Evolutionary conservation across 2,329 filamentous ascomycete genomes (phyloP).

Genomic region (Colletotrichum sidae): DNA sequence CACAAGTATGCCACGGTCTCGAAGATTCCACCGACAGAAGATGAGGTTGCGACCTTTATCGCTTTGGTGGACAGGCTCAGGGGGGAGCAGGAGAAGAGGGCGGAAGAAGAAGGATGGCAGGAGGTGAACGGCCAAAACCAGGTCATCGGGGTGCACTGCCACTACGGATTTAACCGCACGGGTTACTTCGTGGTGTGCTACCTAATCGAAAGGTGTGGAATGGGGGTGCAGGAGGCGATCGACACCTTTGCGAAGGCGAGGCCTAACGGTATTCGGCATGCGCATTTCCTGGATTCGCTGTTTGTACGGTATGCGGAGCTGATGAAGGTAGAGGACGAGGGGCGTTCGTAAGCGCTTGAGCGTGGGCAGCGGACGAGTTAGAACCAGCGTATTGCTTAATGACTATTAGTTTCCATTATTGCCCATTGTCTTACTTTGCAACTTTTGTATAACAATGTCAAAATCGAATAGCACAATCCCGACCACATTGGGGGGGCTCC

Average conservation of each 20-base stretch:
- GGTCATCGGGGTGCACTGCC: constrained; percentile 88
- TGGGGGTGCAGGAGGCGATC: constrained; percentile 79
- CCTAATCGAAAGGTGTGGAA: constrained; percentile 83
- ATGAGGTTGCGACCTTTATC: constrained; percentile 67
- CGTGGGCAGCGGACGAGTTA: background rate
- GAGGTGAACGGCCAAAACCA: constrained; percentile 51
- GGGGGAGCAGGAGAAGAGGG: constrained; percentile 62
- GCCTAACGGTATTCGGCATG: constrained; percentile 88
- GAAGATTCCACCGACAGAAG: constrained; percentile 80
- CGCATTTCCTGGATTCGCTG: constrained; percentile 87
- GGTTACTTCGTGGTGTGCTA: constrained; percentile 93
- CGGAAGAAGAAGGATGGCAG: constrained; percentile 54
- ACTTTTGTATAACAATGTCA: too few species aligned
- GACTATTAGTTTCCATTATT: background rate
- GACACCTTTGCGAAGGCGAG: constrained; percentile 79
- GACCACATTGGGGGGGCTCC: too few species aligned
- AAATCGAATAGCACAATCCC: too few species aligned
- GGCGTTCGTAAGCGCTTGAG: background rate
- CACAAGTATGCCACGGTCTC: constrained; percentile 93
- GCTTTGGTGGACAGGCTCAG: constrained; percentile 70
- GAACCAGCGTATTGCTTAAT: background rate
- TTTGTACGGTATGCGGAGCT: constrained; percentile 78
- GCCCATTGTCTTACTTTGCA: too few species aligned
- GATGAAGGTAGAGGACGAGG: constrained; percentile 16
- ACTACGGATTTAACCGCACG: constrained; percentile 95